Evolutionary conservation across 2,329 filamentous ascomycete species (phyloP).

Genomic region (Aspergillus sp.): DNA sequence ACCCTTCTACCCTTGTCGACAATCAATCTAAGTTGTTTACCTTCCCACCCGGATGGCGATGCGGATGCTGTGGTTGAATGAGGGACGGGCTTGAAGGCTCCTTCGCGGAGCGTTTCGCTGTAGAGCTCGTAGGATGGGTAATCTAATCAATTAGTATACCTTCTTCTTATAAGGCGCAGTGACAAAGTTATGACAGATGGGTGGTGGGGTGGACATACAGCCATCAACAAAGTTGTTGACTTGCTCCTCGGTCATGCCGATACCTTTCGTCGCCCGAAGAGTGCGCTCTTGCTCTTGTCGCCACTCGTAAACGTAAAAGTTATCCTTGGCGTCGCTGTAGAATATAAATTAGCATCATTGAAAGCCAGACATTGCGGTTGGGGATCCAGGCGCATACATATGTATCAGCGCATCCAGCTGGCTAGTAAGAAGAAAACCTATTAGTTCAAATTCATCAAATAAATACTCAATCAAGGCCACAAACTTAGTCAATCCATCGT

Average conservation of each 20-base stretch:
- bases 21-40: conserved; percentile 61
- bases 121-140: conserved; percentile 73
- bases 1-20: conserved; percentile 63
- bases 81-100: conserved; percentile 50
- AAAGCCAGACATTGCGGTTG: not conserved
- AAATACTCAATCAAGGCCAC: conserved; percentile 3
- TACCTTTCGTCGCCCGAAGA: conserved; percentile 64
- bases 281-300: conserved; percentile 75
- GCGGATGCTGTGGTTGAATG: conserved; percentile 13
- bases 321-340: conserved; percentile 65
- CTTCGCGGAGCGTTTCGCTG: conserved; percentile 57
- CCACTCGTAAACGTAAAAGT: conserved; percentile 79
- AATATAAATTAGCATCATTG: not conserved
- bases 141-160: conserved; percentile 38
- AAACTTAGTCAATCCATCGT: conserved; percentile 59
- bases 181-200: too few relatives aligned
- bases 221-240: conserved; percentile 74
- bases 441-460: not conserved
- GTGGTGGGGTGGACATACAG: conserved; percentile 43
- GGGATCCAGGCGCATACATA: conserved; percentile 45
- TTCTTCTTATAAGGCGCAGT: not conserved
- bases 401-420: conserved; percentile 65
- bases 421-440: conserved; percentile 23
- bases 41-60: conserved; percentile 40
- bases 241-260: conserved; percentile 79